phyloP scores from a whole-genome alignment of 1,284 basidiomycete species.

The Exobasidium rhododendri region DNA sequence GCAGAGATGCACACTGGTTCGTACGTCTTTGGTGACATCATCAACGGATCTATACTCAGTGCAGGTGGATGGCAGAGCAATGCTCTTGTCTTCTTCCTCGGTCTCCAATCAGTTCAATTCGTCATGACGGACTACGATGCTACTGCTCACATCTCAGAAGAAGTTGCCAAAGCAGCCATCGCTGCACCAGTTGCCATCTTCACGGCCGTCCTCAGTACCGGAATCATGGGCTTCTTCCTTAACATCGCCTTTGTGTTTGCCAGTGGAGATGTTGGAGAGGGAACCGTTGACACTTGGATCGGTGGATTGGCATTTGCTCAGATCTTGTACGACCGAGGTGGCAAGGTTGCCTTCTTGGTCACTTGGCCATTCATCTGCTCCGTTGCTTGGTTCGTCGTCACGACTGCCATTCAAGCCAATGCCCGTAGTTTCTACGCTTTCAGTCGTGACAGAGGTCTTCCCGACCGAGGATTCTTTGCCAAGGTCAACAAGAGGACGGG shows the following conservation, averaged over 20 bases:
- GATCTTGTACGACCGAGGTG: slow-evolving; percentile 43
- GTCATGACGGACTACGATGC: slow-evolving; percentile 59
- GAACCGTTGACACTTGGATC: slow-evolving; percentile 36
- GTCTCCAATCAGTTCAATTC: slow-evolving; percentile 79
- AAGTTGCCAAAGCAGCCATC: slow-evolving; percentile 81
- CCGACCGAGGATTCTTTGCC: slow-evolving; percentile 77
- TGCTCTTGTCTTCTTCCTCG: slow-evolving; percentile 81
- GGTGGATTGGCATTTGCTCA: slow-evolving; percentile 51
- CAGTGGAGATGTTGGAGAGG: slow-evolving; percentile 57
- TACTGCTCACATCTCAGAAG: slow-evolving; percentile 83
- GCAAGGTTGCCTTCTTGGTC: slow-evolving; percentile 66
- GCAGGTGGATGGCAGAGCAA: slow-evolving; percentile 68
- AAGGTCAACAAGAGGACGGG: slow-evolving; percentile 65
- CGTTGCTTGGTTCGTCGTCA: slow-evolving; percentile 55
- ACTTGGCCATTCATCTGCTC: slow-evolving; percentile 52
- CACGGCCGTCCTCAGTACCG: slow-evolving; percentile 66
- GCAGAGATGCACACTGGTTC: slow-evolving; percentile 69
- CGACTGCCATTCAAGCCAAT: slow-evolving; percentile 72
- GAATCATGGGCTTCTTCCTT: slow-evolving; percentile 50
- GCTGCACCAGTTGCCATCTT: slow-evolving; percentile 74
- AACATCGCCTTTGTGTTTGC: slow-evolving; percentile 70
- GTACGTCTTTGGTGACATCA: slow-evolving; percentile 67
- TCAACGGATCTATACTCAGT: slow-evolving; percentile 63
- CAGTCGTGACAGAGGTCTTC: slow-evolving; percentile 77
- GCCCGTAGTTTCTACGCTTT: slow-evolving; percentile 86